Conservation (phyloP, 345 rosid species). For the Euphorbia lathyris region DNA sequence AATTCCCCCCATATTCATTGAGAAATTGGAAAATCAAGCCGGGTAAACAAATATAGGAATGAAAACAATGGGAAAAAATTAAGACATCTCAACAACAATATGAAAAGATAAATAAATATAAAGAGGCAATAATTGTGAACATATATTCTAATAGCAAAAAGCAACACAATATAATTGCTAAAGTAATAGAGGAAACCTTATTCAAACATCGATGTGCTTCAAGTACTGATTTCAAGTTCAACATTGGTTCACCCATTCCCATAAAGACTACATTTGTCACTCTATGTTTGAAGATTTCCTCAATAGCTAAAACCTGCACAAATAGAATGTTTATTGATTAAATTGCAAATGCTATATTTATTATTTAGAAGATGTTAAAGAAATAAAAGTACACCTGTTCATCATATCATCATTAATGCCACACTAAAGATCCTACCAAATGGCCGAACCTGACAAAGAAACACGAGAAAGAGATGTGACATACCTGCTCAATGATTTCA, state of each 20-base stretch:
- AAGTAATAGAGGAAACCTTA: slow-evolving; percentile 47
- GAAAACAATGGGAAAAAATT: not conserved
- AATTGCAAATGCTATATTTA: not conserved
- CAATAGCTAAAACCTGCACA: slow-evolving; percentile 78
- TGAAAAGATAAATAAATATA: not conserved
- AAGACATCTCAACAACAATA: not conserved
- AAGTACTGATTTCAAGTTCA: slow-evolving; percentile 85
- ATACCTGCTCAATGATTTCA: slow-evolving; percentile 91
- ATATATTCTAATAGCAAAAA: slow-evolving; percentile 6
- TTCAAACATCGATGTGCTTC: slow-evolving; percentile 90
- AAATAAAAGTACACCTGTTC: not conserved
- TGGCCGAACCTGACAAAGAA: not conserved
- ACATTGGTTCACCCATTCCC: slow-evolving; percentile 99
- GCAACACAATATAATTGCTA: not conserved
- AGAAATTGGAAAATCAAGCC: slow-evolving; percentile 4
- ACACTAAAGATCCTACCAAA: not conserved
- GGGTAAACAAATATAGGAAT: not conserved
- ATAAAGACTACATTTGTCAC: slow-evolving; percentile 96
- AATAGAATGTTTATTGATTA: not conserved
- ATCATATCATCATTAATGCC: not conserved
- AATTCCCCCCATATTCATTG: not conserved
- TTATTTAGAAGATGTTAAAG: not conserved
- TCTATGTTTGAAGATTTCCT: slow-evolving; percentile 82
- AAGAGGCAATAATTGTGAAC: not conserved
- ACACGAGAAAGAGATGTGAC: slow-evolving; percentile 9